A percentile compares a stretch with the other conserved stretches of the same genome.
Evolutionary conservation across 106 monocot genomes (phyloP).

Genomic region (Posidonia australis): DNA sequence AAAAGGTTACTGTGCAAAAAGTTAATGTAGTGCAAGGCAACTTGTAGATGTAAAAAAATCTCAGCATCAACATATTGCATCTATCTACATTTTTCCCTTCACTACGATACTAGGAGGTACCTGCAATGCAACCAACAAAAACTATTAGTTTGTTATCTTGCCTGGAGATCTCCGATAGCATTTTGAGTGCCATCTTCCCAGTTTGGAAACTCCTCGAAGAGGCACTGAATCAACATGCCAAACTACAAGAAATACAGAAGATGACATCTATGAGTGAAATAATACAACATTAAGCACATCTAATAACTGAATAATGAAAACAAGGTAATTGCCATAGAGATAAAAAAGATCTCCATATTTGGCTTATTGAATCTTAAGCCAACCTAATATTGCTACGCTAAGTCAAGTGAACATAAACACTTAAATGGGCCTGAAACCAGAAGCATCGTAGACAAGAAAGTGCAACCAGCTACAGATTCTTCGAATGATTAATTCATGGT

Average conservation of each 20-base stretch:
- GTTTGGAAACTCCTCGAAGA: conserved; percentile 72
- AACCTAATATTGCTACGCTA: too few relatives aligned
- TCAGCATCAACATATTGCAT: not conserved
- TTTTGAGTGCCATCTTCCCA: conserved; percentile 70
- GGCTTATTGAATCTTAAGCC: too few relatives aligned
- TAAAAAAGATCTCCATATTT: too few relatives aligned
- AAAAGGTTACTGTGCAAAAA: too few relatives aligned
- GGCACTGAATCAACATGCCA: conserved; percentile 84
- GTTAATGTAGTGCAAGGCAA: too few relatives aligned
- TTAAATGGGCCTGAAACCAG: too few relatives aligned
- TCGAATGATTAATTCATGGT: too few relatives aligned
- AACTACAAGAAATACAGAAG: conserved; percentile 39
- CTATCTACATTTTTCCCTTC: not conserved
- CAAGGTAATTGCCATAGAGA: not conserved
- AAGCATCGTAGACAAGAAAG: too few relatives aligned
- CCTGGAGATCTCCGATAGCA: conserved; percentile 96
- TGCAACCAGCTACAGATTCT: too few relatives aligned
- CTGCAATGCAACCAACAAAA: not conserved
- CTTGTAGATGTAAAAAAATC: too few relatives aligned
- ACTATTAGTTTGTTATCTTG: not conserved
- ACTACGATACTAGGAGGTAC: not conserved
- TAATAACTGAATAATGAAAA: conserved; percentile 1
- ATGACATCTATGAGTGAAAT: not conserved
- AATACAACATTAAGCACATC: not conserved
- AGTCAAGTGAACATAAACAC: too few relatives aligned